Conservation (phyloP, 1,284 basidiomycete genomes). For the Pseudozyma sp. region DNA sequence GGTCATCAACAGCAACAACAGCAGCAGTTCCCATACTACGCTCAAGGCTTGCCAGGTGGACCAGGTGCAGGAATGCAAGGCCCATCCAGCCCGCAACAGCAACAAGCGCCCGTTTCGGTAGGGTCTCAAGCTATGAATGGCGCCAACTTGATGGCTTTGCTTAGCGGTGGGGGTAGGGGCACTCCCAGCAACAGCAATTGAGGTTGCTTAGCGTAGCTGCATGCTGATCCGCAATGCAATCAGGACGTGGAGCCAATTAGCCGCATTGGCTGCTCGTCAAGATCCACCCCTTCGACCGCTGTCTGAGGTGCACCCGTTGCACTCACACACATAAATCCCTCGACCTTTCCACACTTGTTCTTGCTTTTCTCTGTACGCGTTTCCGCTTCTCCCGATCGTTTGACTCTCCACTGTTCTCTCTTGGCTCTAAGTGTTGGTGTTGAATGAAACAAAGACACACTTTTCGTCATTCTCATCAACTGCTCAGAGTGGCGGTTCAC, state of each 20-base stretch:
- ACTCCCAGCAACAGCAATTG: slow-evolving; percentile 23
- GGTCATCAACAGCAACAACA: slow-evolving; percentile 6
- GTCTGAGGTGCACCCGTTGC: too few species aligned
- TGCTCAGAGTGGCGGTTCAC: not conserved
- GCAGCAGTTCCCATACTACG: slow-evolving; percentile 30
- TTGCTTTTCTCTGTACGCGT: slow-evolving; percentile 1
- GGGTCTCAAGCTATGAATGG: slow-evolving; percentile 43
- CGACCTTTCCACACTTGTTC: too few species aligned
- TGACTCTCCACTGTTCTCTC: not conserved
- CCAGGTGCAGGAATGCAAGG: not conserved
- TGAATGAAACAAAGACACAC: not conserved
- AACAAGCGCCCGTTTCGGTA: slow-evolving; percentile 12
- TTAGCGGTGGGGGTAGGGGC: slow-evolving; percentile 31
- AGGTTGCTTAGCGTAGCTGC: not conserved
- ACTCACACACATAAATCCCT: too few species aligned
- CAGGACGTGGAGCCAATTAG: too few species aligned
- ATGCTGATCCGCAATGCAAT: not conserved
- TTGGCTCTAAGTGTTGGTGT: too few species aligned
- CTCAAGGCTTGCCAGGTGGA: slow-evolving; percentile 4
- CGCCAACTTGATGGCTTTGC: slow-evolving; percentile 52
- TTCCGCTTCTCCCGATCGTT: not conserved
- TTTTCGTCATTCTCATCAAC: not conserved
- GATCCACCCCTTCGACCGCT: too few species aligned
- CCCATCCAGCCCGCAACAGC: slow-evolving; percentile 8
- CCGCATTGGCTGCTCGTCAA: too few species aligned